Conservation (phyloP, 345 rosid species). For the Gynandropsis gynandra region DNA sequence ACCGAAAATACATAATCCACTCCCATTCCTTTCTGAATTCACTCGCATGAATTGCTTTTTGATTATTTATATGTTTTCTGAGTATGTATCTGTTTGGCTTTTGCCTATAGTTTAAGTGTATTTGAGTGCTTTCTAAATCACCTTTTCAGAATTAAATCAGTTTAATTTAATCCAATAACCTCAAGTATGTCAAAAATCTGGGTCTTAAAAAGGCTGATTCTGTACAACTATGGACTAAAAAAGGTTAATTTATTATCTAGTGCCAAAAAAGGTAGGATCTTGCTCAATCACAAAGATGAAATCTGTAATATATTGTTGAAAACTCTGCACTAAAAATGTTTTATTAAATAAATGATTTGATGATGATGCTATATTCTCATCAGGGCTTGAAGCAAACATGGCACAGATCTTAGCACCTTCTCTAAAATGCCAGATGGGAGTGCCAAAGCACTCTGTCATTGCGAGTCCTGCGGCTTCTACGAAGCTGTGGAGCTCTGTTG, state of each 20-base stretch:
- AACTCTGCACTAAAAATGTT: slow-evolving; percentile 14
- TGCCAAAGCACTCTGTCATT: slow-evolving; percentile 42
- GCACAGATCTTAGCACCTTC: slow-evolving; percentile 83
- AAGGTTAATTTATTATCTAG: background rate
- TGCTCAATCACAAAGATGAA: too few relatives aligned
- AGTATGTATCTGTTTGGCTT: slow-evolving; percentile 19
- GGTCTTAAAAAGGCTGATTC: background rate
- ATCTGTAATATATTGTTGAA: too few relatives aligned
- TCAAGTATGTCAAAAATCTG: background rate
- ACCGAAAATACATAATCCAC: slow-evolving; percentile 18
- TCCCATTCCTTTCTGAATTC: background rate
- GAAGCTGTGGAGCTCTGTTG: slow-evolving; percentile 58
- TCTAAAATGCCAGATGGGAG: slow-evolving; percentile 66
- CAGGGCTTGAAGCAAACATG: slow-evolving; percentile 48
- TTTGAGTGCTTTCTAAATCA: background rate
- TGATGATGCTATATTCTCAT: background rate
- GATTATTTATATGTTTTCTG: slow-evolving; percentile 8
- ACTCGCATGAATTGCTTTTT: slow-evolving; percentile 19
- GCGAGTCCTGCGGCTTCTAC: slow-evolving; percentile 39
- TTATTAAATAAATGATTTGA: slow-evolving; percentile 10
- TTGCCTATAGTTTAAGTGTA: background rate
- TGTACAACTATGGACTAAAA: background rate
- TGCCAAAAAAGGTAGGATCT: background rate
- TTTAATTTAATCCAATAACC: background rate
- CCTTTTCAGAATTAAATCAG: background rate